Conservation (phyloP, 108 stramenopile species). For the Cylindrotheca closterium region DNA sequence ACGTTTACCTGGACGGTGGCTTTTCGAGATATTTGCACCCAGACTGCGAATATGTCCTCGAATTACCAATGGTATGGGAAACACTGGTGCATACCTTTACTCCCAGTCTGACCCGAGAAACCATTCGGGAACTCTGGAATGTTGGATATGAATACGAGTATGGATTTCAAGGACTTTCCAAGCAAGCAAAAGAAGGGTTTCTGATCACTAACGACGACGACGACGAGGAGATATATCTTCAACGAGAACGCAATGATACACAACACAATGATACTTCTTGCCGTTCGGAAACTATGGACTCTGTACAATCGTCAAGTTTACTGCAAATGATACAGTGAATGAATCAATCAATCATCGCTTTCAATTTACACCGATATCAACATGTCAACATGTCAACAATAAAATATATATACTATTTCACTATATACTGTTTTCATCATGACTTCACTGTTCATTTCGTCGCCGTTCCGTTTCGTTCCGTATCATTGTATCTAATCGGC, state of each 20-base stretch:
- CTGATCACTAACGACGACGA: too few species aligned
- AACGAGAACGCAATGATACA: too few species aligned
- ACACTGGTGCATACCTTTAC: constrained; percentile 30
- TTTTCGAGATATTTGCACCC: constrained; percentile 28
- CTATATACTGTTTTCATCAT: neutral
- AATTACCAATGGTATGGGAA: constrained; percentile 19
- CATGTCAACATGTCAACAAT: too few species aligned
- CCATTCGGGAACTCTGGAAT: constrained; percentile 10
- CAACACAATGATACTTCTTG: too few species aligned
- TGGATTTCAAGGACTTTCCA: constrained; percentile 13
- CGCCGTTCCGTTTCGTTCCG: neutral
- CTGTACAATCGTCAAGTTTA: too few species aligned
- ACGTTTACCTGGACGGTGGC: constrained; percentile 17
- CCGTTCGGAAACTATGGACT: too few species aligned
- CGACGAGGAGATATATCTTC: too few species aligned
- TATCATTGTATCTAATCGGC: constrained; percentile 28
- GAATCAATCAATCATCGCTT: too few species aligned
- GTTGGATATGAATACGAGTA: constrained; percentile 9
- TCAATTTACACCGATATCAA: too few species aligned
- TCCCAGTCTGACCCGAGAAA: constrained; percentile 15
- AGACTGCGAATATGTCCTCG: constrained; percentile 6
- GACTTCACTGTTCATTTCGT: neutral
- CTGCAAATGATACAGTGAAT: too few species aligned
- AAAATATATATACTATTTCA: too few species aligned
- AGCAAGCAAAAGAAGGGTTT: too few species aligned